Base-by-base conservation (phyloP, 768 basidiomycete genomes). In the Leccinellum rugosiceps region DNA sequence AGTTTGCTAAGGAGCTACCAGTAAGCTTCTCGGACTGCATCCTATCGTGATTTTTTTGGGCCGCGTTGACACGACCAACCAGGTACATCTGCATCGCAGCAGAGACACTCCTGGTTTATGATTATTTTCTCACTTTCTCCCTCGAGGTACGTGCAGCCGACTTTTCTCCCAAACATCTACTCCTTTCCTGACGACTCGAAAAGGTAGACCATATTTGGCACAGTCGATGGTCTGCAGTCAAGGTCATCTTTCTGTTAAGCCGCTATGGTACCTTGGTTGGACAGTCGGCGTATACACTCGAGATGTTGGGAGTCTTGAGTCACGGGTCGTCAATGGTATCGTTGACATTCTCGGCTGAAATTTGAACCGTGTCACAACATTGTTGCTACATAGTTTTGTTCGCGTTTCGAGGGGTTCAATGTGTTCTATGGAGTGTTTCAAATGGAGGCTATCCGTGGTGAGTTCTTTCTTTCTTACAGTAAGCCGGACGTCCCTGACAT, bases 181-280 rank as follows among this genome's bases (percentile, higher is more conserved):
- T 38, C 35, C 17, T 1, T 38, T 38, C 8, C 8, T 38, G 17
- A 38, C 8, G 35, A 6, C 17, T 17, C 35, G 8, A 38, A 38
- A 38, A 38, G 35, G 14, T 38, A 11, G 45, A 34, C 5, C 32
- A 56, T 19, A 47, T 52, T 2, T 60, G 61, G 56, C n/a, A 5
- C 13, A 25, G 44, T 2, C 58, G 21, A 32, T 60, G 61, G 58
- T 10, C 9, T 7, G 3, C 38, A 19, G 52, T 51, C 6, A 63
- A 65, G 34, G 31, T 41, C n/a, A 23, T 57, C 13, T 66, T 65
- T 34, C 56, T 65, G 1, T 3, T 63, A 55, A 65, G 57, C 31
- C 60, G 64, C 14, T 65, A 65, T 8, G 53, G 26, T 0, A 60
- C 41, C 15, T 19, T 66, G 23, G 15, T 52, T 17, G 56, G 55